Evolutionary conservation across 2,329 filamentous ascomycete species (phyloP).

Genomic region (Dryadomyces quercivorus): DNA sequence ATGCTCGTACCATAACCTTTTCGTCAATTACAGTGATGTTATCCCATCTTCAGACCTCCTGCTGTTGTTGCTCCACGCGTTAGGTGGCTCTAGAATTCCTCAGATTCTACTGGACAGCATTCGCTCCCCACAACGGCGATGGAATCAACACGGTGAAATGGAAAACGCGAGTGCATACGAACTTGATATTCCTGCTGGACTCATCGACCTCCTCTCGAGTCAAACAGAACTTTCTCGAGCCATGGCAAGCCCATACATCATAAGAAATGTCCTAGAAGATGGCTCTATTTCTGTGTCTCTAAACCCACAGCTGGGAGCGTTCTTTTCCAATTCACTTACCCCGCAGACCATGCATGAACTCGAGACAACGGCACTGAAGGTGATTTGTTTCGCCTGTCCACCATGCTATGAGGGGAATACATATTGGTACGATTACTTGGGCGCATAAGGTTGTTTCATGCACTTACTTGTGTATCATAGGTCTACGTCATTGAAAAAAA

Average conservation of each 20-base stretch:
- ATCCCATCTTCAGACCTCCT: background rate
- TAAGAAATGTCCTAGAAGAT: background rate
- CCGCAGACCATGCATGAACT: background rate
- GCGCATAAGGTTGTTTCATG: background rate
- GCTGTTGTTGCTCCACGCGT: background rate
- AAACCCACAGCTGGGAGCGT: background rate
- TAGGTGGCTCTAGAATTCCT: background rate
- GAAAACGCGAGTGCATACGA: background rate
- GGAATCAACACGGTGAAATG: background rate
- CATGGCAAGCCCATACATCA: background rate
- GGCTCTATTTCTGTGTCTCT: background rate
- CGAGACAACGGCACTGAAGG: background rate
- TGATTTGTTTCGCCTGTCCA: conserved; percentile 2
- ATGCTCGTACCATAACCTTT: background rate
- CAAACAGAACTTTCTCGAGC: background rate
- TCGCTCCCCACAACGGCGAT: background rate
- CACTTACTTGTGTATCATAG: background rate
- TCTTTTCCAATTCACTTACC: background rate
- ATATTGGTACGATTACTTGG: background rate
- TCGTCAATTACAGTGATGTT: background rate
- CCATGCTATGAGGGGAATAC: conserved; percentile 4
- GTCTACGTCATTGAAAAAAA: background rate
- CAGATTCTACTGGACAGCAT: background rate
- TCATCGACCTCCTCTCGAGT: background rate
- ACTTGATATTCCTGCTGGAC: background rate